Base-by-base conservation (phyloP, 2,329 filamentous ascomycete genomes). In the Epichloe scottii region DNA sequence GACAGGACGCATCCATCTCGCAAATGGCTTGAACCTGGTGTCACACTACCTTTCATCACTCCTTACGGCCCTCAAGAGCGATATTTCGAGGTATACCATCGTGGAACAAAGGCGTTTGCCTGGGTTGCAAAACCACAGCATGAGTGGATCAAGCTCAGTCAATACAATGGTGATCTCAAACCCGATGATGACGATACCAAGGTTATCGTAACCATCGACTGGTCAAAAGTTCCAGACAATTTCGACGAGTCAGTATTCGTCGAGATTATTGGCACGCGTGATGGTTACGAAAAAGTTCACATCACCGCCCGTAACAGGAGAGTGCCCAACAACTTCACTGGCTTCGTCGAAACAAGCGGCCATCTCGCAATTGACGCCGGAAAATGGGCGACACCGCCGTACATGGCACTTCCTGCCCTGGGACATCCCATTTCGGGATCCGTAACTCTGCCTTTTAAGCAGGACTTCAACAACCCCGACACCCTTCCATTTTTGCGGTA, bases 1-100 rank as follows among this genome's bases (percentile, higher is more conserved):
- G 70, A 81, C 8, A 72, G 61, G 60, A 74, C 62, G 55, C 74
- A 60, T 67, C 75, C 60, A 57, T 73, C 56, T 48, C 66, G 55
- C 38, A 61, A 56, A 12, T 63, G 61, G 52, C 63, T 71, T 12
- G 55, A 61, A 11, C 51, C 57, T 0, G 60, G 62, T 1, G 55
- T 63, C 14, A 63, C 61, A 8, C 53, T 69, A 0, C 64, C 65
- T 0, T 58, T 57, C 0, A 56, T 68, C 4, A 66, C 63, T 0
- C 65, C 63, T 0, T 64, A 62, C 5, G 65, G 66, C 0, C 59
- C 66, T 0, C 49, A 54, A 2, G 60, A 59, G 1, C 62, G 65
- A 3, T 65, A 64, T 33, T 63, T 70, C 4, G 65, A 69, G 7
- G 54, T 69, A 1, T 69, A 65, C n/a, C 58, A 61, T 40, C 61